phyloP scores from a whole-genome alignment of 1,139 yeast species.

The Hyphopichia pseudoburtonii region DNA sequence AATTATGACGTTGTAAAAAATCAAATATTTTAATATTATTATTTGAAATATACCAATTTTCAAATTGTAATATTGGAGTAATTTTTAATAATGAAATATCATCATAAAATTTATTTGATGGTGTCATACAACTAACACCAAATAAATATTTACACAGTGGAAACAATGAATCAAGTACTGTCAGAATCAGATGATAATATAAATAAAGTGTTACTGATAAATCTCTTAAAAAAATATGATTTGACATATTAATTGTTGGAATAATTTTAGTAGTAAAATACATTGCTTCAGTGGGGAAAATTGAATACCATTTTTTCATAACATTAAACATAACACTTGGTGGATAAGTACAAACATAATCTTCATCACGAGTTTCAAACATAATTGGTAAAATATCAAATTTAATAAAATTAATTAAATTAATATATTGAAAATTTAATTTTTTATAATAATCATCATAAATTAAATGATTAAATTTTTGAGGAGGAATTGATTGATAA shows the following conservation, averaged over 20 bases:
- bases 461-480: background rate
- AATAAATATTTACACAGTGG: conserved; percentile 25
- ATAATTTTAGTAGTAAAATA: conserved; percentile 10
- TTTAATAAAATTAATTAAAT: conserved; percentile 11
- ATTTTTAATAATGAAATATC: too few species aligned
- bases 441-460: conserved; percentile 8
- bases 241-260: conserved; percentile 9
- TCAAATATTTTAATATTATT: conserved; percentile 10
- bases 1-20: conserved; percentile 25
- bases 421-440: conserved; percentile 12
- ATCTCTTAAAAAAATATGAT: conserved; percentile 16
- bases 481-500: conserved; percentile 9
- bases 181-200: conserved; percentile 26
- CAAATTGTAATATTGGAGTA: too few species aligned
- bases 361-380: conserved; percentile 14
- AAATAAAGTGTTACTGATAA: conserved; percentile 22
- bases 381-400: conserved; percentile 14
- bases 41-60: conserved; percentile 1
- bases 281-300: conserved; percentile 24
- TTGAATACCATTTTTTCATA: conserved; percentile 22
- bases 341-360: conserved; percentile 19
- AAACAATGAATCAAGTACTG: conserved; percentile 25
- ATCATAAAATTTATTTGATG: conserved; percentile 7
- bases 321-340: conserved; percentile 18
- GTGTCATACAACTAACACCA: conserved; percentile 21